Base-by-base conservation (phyloP, 805 yeast genomes). In the Yamadazyma olivae region DNA sequence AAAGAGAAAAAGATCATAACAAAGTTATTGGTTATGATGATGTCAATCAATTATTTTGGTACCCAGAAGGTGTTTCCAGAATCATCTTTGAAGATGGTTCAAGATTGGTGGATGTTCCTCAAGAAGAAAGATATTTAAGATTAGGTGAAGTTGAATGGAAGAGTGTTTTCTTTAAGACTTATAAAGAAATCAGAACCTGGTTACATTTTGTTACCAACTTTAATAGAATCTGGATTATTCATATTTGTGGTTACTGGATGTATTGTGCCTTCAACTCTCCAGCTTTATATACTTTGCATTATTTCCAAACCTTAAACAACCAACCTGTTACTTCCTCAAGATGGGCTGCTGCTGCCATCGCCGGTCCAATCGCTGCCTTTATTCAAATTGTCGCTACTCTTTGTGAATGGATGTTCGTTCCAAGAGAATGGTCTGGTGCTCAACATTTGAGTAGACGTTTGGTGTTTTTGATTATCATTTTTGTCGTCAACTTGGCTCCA, bases 371-470 rank as follows among this genome's bases (percentile, higher is more conserved):
- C 51, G 98, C 97, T 35, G 66, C 81, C 42, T 57, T 76, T 33
- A 77, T 93, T 53, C 96, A 93, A 67, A 74, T 93, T 41, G 49
- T 77, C 40, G 99, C 99, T 33, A 90, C 98, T 19, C 40, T 89
- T 24, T 78, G 85, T 54, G 99, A 93, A 67, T 91, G 96, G 96
- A 71, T 81, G 59, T 93, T 89, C 54, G 98, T 93, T 43, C 99
- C 99, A 49, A 83, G 98, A 67, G 79, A 83, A 51, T 93, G 98
- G 98, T 95, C 98, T 23, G 99, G 99, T 66, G 97, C 98, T 61
- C 98, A 91, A 70, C 96, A 86, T 61, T 76, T 93, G 57, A 70
- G 88, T 25, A 87, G 96, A 67, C 83, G 99, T 60, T 72, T 93
- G 53, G 57, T 81, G 71, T 83, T 90, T 58, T 64, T 91, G 59